Base-by-base conservation (phyloP, 768 basidiomycete genomes). In the Termitomyces sp. region DNA sequence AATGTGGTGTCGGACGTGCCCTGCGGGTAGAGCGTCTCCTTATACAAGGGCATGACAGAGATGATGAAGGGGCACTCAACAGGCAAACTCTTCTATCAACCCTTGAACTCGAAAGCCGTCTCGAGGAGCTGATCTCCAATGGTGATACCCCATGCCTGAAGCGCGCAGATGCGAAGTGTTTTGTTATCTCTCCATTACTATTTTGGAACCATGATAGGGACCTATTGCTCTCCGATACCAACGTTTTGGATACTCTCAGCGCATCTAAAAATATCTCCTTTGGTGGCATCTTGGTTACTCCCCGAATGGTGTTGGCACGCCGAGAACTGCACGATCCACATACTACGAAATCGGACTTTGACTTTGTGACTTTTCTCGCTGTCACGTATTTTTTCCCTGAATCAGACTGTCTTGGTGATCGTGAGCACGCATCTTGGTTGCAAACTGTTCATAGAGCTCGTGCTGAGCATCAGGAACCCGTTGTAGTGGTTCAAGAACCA, bases 311-410 rank as follows among this genome's bases (percentile, higher is more conserved):
- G 31, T 72, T 94, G 37, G 89, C 89, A 8, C 86, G 89, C 19
- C 77, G 88, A 56, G 84, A 82, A 23, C 75, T 75, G 16, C 77
- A 75, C 48, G 82, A 86, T 53, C 79, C 78, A 46, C 77, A 78
- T 56, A 72, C 71, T 51, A 69, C 71, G n/a, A 67, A 71, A 34
- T 71, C 75, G n/a, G 75, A 77, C 56, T 77, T 85, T 49, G 85
- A 88, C 64, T 81, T 77, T 58, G 87, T 89, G 46, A 81, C 77
- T 51, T 89, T 85, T 65, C 79, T 94, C 19, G 89, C 86, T 16
- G 75, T 93, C 57, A 92, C 90, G 0, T 94, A 90, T 69, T 86
- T 92, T 72, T 92, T 95, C 66, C 84, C 82, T 2, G 87, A 91
- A 62, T 80, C 76, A 16, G 84, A 88, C 61, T 93, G 91, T 70